These are phyloP conservation scores for Aurantiochytrium sp. DNA, from an alignment of 108 stramenopile species.

Conservation along the genomic window DNA sequence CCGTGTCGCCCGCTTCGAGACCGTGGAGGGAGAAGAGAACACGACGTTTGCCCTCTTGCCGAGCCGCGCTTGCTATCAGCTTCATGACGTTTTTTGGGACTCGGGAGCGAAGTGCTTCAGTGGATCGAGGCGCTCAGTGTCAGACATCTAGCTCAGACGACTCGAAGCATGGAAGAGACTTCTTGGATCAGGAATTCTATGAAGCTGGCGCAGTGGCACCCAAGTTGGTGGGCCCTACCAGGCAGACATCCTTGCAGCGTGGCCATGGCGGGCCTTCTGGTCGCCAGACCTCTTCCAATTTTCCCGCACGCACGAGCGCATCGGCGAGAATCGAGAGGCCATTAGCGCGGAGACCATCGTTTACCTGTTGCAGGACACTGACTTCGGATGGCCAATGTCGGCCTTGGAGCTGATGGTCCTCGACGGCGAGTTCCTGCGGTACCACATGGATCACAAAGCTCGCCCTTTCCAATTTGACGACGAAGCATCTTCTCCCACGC, in stretches of 20 bases:
- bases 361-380: not conserved
- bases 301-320: not conserved
- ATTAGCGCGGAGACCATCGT: not conserved
- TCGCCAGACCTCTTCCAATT: not conserved
- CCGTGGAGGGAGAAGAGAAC: too few species aligned
- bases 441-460: not conserved
- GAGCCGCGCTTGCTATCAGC: too few species aligned
- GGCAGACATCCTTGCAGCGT: not conserved
- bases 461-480: not conserved
- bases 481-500: not conserved
- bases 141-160: too few species aligned
- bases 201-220: too few species aligned
- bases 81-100: too few species aligned
- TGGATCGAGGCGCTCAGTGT: too few species aligned
- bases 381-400: not conserved
- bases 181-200: too few species aligned
- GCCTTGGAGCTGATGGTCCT: not conserved
- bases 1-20: too few species aligned
- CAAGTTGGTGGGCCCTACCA: too few species aligned
- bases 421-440: not conserved
- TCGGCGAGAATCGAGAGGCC: not conserved
- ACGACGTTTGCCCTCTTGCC: too few species aligned
- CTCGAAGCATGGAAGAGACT: too few species aligned
- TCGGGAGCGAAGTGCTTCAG: too few species aligned
- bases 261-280: not conserved